A percentile compares a stretch with the other conserved stretches of the same genome.
phyloP scores from a whole-genome alignment of 139 green algal genomes.

The Haematococcus lacustris region DNA sequence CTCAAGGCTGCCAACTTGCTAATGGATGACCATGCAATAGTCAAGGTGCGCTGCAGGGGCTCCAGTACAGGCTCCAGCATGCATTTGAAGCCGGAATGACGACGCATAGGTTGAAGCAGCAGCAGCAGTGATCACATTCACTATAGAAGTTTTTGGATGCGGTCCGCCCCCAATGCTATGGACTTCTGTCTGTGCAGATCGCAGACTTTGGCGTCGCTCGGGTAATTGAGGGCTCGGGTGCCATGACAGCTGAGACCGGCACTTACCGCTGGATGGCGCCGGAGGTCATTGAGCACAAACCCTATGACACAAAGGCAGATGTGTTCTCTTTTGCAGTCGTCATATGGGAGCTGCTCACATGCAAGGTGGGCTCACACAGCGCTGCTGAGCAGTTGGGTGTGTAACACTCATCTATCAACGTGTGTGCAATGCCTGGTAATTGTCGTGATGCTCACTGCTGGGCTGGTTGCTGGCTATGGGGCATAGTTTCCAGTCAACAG shows the following conservation, averaged over 20 bases:
- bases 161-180: too few relatives aligned
- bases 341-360: conserved; percentile 92
- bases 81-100: too few relatives aligned
- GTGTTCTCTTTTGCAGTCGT: conserved; percentile 88
- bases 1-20: conserved; percentile 93
- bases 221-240: conserved; percentile 71
- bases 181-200: conserved; percentile 63
- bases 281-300: conserved; percentile 98
- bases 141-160: too few relatives aligned
- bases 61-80: too few relatives aligned
- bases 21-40: conserved; percentile 86
- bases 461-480: not conserved
- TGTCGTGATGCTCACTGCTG: not conserved
- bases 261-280: conserved; percentile 99
- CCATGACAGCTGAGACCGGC: conserved; percentile 98
- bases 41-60: conserved; percentile 44
- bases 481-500: not conserved
- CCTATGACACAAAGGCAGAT: conserved; percentile 86
- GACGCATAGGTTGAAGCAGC: too few relatives aligned
- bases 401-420: not conserved
- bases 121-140: too few relatives aligned
- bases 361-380: conserved; percentile 39
- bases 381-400: not conserved
- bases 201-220: conserved; percentile 94
- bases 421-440: not conserved